Evolutionary conservation across 2,329 filamentous ascomycete genomes (phyloP).

Genomic region (Pseudogymnoascus sp.): DNA sequence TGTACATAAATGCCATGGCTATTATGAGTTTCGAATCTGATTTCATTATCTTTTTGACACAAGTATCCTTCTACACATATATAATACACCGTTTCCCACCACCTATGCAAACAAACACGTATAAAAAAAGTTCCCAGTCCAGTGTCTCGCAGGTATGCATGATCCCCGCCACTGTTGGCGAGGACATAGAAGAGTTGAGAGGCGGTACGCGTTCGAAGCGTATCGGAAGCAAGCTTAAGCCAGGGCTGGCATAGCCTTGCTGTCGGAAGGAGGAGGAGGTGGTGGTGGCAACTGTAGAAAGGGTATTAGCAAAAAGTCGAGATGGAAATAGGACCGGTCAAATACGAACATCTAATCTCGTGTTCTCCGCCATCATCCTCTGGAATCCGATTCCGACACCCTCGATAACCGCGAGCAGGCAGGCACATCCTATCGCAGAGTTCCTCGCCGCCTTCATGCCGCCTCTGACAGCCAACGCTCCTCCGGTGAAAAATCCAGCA

Average conservation of each 20-base stretch:
- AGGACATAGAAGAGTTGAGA: slow-evolving; percentile 3
- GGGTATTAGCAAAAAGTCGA: background rate
- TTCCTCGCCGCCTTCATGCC: slow-evolving; percentile 89
- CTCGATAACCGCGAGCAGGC: slow-evolving; percentile 91
- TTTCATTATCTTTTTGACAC: slow-evolving; percentile 4
- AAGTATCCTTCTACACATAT: slow-evolving; percentile 3
- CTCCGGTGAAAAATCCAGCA: slow-evolving; percentile 93
- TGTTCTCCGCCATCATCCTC: slow-evolving; percentile 86
- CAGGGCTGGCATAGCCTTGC: slow-evolving; percentile 4
- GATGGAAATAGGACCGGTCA: background rate
- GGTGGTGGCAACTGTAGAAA: background rate
- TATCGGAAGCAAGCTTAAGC: slow-evolving; percentile 1
- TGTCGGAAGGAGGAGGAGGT: slow-evolving; percentile 4
- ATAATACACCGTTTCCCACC: slow-evolving; percentile 6
- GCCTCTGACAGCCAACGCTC: slow-evolving; percentile 82
- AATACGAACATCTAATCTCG: slow-evolving; percentile 55
- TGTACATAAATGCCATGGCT: background rate
- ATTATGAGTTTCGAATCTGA: slow-evolving; percentile 1
- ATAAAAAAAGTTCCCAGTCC: slow-evolving; percentile 6
- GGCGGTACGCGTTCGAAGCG: background rate
- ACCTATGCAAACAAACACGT: slow-evolving; percentile 7
- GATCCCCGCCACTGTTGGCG: background rate
- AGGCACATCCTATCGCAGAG: slow-evolving; percentile 90
- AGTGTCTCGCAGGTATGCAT: background rate
- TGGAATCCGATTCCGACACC: slow-evolving; percentile 94